A percentile compares a stretch with the other conserved stretches of the same genome.
Conservation (phyloP, 164 flowering plant species). For the Tetracentron sinense region DNA sequence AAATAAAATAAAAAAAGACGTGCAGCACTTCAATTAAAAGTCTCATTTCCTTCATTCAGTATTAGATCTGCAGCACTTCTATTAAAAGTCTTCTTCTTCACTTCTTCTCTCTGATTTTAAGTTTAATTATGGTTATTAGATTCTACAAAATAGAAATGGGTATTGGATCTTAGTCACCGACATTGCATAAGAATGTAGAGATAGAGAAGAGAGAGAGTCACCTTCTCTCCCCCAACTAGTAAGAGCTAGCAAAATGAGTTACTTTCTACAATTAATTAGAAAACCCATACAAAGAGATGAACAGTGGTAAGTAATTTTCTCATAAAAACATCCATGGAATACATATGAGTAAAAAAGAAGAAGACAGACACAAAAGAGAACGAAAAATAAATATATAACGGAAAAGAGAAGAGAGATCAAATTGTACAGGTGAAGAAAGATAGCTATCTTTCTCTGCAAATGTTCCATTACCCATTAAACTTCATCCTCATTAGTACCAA, state of each 20-base stretch:
- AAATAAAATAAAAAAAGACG: no score
- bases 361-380: neutral
- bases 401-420: slow-evolving; percentile 3
- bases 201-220: no score
- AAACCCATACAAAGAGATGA: neutral
- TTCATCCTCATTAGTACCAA: slow-evolving; percentile 1
- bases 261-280: no score
- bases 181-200: no score
- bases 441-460: slow-evolving; percentile 7
- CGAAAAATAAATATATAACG: slow-evolving; percentile 3
- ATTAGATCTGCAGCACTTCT: neutral
- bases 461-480: slow-evolving; percentile 11
- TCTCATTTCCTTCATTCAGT: neutral
- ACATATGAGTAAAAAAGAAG: neutral
- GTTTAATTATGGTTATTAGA: no score
- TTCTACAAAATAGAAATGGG: no score
- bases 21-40: no score
- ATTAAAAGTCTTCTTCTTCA: neutral
- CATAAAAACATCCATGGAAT: neutral
- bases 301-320: no score
- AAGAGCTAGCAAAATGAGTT: no score
- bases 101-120: no score
- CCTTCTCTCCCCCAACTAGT: no score
- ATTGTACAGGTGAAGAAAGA: slow-evolving; percentile 26
- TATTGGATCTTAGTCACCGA: no score